Percentiles rank a stretch among this genome's conserved stretches.
Evolutionary conservation across 495 filamentous ascomycete genomes (phyloP).

Genomic region (Beverwykella pulmonaria): DNA sequence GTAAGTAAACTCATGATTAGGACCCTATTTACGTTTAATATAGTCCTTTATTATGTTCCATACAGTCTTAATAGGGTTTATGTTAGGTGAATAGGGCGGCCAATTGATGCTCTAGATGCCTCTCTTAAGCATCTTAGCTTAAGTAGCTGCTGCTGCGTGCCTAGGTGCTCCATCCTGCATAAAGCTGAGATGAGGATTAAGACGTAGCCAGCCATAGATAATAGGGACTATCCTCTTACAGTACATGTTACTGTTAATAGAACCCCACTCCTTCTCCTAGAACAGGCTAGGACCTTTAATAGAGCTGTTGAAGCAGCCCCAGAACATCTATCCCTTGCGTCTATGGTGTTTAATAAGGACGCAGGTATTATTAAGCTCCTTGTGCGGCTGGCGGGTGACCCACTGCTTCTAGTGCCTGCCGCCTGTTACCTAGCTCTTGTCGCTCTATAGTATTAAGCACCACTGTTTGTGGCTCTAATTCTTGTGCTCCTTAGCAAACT

Average conservation of each 20-base stretch:
- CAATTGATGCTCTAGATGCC: slow-evolving; percentile 17
- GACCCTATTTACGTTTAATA: slow-evolving; percentile 3
- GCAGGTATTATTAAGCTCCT: slow-evolving; percentile 37
- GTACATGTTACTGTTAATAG: slow-evolving; percentile 20
- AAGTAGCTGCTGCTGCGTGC: slow-evolving; percentile 24
- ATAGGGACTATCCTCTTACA: not conserved
- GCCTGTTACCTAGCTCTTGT: slow-evolving; percentile 31
- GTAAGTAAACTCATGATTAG: slow-evolving; percentile 2
- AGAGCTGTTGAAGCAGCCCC: slow-evolving; percentile 30
- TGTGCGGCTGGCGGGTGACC: slow-evolving; percentile 28
- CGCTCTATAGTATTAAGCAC: slow-evolving; percentile 27
- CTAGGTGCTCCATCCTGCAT: slow-evolving; percentile 34
- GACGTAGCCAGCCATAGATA: slow-evolving; percentile 16
- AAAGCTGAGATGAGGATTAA: too few species aligned
- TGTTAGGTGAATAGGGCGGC: slow-evolving; percentile 38
- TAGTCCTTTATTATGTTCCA: slow-evolving; percentile 35
- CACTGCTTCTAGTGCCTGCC: slow-evolving; percentile 7
- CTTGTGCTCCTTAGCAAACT: slow-evolving; percentile 8
- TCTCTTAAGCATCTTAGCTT: not conserved
- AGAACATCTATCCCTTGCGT: slow-evolving; percentile 41
- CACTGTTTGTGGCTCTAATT: slow-evolving; percentile 15
- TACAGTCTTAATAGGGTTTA: slow-evolving; percentile 42
- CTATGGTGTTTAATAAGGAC: slow-evolving; percentile 28
- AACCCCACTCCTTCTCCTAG: slow-evolving; percentile 39
- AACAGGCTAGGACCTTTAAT: slow-evolving; percentile 34